Conservation (phyloP, 2,329 filamentous ascomycete species). For the Periglandula ipomoeae region DNA sequence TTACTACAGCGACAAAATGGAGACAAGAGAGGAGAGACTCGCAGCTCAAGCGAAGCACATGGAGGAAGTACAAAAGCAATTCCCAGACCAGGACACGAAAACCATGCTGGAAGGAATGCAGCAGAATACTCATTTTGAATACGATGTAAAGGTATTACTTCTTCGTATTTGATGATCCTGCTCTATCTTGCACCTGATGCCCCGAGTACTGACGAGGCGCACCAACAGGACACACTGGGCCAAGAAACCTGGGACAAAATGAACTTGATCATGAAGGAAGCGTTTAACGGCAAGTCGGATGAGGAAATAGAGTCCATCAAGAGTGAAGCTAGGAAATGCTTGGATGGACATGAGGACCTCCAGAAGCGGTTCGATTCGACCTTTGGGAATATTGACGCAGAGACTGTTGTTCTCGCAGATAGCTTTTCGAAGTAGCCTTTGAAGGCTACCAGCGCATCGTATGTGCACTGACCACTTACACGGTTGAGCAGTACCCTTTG, state of each 20-base stretch:
- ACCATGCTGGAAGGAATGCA: not conserved
- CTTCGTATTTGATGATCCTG: too few relatives aligned
- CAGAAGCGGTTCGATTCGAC: not conserved
- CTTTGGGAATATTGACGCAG: not conserved
- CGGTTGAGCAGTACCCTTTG: too few relatives aligned
- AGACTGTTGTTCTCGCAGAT: not conserved
- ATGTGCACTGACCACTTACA: not conserved
- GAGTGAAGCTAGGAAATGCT: not conserved
- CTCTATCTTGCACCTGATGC: too few relatives aligned
- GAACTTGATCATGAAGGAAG: not conserved
- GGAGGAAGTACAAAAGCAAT: not conserved
- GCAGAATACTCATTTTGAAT: not conserved
- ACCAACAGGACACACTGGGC: not conserved
- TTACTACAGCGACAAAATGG: not conserved
- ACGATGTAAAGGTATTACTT: not conserved
- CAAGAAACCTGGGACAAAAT: not conserved
- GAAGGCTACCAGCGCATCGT: too few relatives aligned
- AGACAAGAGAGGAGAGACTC: not conserved
- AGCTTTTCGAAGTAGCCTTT: not conserved
- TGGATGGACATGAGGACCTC: not conserved
- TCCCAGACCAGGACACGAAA: not conserved
- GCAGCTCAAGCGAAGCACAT: not conserved
- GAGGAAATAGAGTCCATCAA: not conserved
- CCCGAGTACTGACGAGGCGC: too few relatives aligned
- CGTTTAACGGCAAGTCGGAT: not conserved